Evolutionary conservation across 1,284 basidiomycete genomes (phyloP), one percentile per base, ranked within the genome.

Genomic region (Ceratobasidium sp.): DNA sequence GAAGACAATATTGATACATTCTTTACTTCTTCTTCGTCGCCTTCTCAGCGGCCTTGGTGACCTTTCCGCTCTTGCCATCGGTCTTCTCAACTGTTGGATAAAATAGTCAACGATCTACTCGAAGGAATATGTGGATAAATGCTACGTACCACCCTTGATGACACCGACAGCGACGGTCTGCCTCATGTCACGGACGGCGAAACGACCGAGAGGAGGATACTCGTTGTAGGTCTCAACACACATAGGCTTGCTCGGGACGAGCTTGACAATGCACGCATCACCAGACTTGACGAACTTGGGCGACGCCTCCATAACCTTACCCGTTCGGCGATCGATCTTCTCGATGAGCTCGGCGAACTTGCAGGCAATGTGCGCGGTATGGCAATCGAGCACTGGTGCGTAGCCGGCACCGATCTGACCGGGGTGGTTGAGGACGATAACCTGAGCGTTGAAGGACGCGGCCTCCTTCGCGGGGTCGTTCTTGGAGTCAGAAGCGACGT

Each of bases 391-490:
- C 76, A 99, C 97, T 75, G 97, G 97, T 71, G 97, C 95, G 84
- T 98, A 97, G 79, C 95, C 95, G 80, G 94, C 94, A 86, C 95
- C 93, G 82, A 99, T 98, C 86, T 99, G 98, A 88, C 98, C 98
- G 76, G 98, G 98, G 92, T 99, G 98, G 90, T 99, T 99, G 84
- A 99, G 93, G 83, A 99, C 95, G 83, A 99, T 99, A 87, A 99
- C 98, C 89, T 99, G 97, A 78, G 97, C 97, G 85, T 93, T 97
- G 95, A 99, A 99, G 75, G 96, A 98, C 77, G 95, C 95, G 79
- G 98, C 95, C 87, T 98, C 97, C 91, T 95, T 96, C 78, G 98
- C 95, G 80, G 97, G 98, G 88, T 98, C 96, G 87, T 98, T 98
- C 95, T 99, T 99, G 80, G 96, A 96, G 91, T 99, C 98, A 77